Evolutionary conservation across 208 protist species (phyloP), one percentile per base, ranked within the genome.

Genomic region (Naegleria lovaniensis): DNA sequence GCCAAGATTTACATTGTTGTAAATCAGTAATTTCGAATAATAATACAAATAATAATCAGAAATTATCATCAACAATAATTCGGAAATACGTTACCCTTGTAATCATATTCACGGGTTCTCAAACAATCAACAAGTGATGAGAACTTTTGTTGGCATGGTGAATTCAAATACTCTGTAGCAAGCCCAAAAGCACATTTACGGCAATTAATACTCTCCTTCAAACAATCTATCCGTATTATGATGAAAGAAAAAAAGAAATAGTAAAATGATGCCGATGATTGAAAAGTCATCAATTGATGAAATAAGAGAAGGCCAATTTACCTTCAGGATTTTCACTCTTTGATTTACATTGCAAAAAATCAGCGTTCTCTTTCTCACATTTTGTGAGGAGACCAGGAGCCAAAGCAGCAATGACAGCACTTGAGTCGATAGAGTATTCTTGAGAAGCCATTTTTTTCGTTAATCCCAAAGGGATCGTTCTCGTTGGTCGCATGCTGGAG

Each of bases 341-440:
- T 58, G 39, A 11, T 88, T 88, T 88, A 39, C 85, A 88, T 58
- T 51, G 5, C 25, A 58, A 59, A 39, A 58, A 88, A 33, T 55
- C 33, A 36, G 0, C 11, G 38, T 88, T 48, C 36, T 88, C 85
- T 38, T 2, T 0, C 58, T 55, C 38, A 88, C 85, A 88, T 6
- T 58, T 40, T 0, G 85, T 58, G 7, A 48, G 7, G 13, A 88
- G n/a, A 43, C 41, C 85, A 58, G n/a, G 19, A 39, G 85, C 85
- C n/a, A 88, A 88, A 11, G n/a, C 85, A 39, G 85, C 85, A 51
- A 88, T 58, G 6, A 88, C 85, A 58, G 85, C 85, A 38, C 41
- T 59, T 38, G n/a, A 40, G 40, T 88, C 85, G 13, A 88, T 58
- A 39, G 41, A 40, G 22, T 9, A 88, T 52, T 88, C 85, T 11